phyloP scores from a whole-genome alignment of 768 basidiomycete genomes.

The Agaricus sinodeliciosus region DNA sequence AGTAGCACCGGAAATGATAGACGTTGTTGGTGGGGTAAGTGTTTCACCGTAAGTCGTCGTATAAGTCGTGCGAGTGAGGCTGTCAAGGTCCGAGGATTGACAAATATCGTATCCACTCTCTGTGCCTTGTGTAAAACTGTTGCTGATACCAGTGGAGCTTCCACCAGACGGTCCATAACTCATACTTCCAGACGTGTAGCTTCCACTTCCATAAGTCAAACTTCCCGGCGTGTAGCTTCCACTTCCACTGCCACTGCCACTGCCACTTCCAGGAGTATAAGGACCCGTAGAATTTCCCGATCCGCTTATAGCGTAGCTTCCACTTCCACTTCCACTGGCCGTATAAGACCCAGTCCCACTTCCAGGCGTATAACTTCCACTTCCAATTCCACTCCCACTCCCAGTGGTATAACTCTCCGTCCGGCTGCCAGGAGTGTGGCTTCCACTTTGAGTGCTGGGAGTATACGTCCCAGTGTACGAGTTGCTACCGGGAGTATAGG shows the following conservation, averaged over 20 bases:
- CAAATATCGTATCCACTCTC: constrained; percentile 52
- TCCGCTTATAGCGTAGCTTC: constrained; percentile 14
- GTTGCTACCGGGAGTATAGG: constrained; percentile 19
- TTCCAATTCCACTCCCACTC: constrained; percentile 5
- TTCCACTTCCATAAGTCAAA: constrained; percentile 13
- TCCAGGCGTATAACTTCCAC: constrained; percentile 14
- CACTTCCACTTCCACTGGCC: constrained; percentile 13
- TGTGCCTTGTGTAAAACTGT: constrained; percentile 29
- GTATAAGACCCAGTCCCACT: constrained; percentile 9
- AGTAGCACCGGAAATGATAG: constrained; percentile 21
- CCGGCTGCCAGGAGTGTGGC: constrained; percentile 12
- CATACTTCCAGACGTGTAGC: constrained; percentile 12
- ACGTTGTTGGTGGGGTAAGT: constrained; percentile 23
- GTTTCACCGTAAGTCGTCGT: constrained; percentile 22
- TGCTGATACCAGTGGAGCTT: constrained; percentile 14
- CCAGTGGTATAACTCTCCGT: constrained; percentile 23
- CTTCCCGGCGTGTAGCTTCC: constrained; percentile 4
- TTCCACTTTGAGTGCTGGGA: constrained; percentile 13
- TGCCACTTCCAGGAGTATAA: constrained; percentile 10
- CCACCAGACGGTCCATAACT: constrained; percentile 3
- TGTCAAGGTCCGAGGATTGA: constrained; percentile 43
- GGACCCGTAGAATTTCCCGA: neutral
- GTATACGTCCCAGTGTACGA: constrained; percentile 19
- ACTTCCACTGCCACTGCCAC: constrained; percentile 7
- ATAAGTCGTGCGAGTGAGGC: constrained; percentile 22